Base-by-base conservation (phyloP, 805 yeast species). In the Kodamaea kakaduensis region DNA sequence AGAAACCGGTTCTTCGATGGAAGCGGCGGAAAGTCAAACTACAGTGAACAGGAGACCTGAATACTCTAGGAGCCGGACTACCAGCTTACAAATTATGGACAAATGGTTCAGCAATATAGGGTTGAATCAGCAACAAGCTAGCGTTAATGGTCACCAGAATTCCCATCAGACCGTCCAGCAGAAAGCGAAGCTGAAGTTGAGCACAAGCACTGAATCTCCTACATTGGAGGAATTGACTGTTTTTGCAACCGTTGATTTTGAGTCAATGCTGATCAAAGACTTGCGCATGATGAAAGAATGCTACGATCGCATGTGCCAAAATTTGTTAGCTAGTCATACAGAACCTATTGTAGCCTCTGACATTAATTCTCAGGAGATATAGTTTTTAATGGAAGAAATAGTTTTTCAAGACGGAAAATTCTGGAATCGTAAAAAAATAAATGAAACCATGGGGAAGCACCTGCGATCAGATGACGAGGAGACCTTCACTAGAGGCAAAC, bases 21-120 rank as follows among this genome's bases (percentile, higher is more conserved):
- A 48, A 17, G 46, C 29, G 9, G 31, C 32, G 9, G 42, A 37
- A 20, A 26, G 37, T 23, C 40, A 40, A 13, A 31, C 31, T 18
- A 34, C 48, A 6, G 24, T 31, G 14, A 35, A 34, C 10, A 45
- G 36, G 34, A 40, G 58, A 22, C 57, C 61, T 4, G 63, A 57
- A n/a, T 49, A 44, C 37, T 28, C 18, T 8, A 46, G 67, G 20
- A 46, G 51, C 17, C 51, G 70, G 42, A 58, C 67, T 8, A 47
- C 68, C 18, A 64, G 70, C 43, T 38, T 62, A 15, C 71, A 65
- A 38, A 52, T 66, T 12, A 63, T 66, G 66, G 72, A 66, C 40
- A 61, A 56, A 40, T 66, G 71, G 70, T 62, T 66, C 39, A 61
- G 54, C 42, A 64, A 62, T 43, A 42, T 66, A 7, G 38, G 42